Percentiles rank a stretch among this genome's conserved stretches.
Conservation (phyloP, 2,329 filamentous ascomycete species). For the Colletotrichum chrysophilum region DNA sequence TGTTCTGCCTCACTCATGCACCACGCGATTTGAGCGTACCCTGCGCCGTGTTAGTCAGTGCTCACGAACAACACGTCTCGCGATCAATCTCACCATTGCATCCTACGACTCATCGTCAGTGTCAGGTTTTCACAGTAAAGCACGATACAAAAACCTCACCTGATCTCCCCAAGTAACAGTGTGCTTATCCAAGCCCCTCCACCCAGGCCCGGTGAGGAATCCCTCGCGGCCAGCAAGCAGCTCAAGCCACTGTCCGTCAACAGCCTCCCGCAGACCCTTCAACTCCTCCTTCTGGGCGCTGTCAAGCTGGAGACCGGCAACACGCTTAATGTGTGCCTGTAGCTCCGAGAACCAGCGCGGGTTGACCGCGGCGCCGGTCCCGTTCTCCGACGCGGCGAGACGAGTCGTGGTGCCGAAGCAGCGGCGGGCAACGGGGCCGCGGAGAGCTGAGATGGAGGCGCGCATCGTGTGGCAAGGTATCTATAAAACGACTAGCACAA, state of each 20-base stretch:
- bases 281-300: background rate
- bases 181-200: conserved; percentile 68
- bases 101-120: background rate
- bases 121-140: too few relatives aligned
- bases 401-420: background rate
- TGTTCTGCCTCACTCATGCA: background rate
- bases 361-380: conserved; percentile 9
- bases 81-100: conserved; percentile 11
- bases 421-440: background rate
- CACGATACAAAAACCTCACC: conserved; percentile 47
- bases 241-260: conserved; percentile 65
- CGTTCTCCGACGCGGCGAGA: background rate
- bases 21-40: background rate
- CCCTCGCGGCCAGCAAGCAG: conserved; percentile 78
- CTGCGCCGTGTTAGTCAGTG: conserved; percentile 10
- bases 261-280: background rate
- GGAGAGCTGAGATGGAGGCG: background rate
- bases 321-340: conserved; percentile 25
- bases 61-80: background rate
- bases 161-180: conserved; percentile 86
- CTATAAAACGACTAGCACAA: too few relatives aligned
- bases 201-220: conserved; percentile 66
- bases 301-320: background rate
- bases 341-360: conserved; percentile 33
- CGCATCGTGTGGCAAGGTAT: background rate